A percentile compares a stretch with the other conserved stretches of the same genome.
Conservation (phyloP, 495 filamentous ascomycete genomes). For the Xylaria grammica region DNA sequence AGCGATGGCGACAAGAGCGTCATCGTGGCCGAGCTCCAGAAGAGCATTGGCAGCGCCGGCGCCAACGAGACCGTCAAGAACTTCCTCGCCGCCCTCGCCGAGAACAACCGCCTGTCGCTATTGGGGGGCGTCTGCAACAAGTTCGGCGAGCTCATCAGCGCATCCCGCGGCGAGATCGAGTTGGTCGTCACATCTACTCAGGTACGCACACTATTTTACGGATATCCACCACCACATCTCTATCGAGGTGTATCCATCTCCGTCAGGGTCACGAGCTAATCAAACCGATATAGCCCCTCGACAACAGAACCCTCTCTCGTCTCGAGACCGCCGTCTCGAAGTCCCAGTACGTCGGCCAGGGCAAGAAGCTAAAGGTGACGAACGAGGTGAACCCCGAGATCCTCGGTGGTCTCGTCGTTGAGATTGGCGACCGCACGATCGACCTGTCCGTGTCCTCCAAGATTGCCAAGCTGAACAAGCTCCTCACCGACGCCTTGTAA, state of each 20-base stretch:
- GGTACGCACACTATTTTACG: slow-evolving; percentile 56
- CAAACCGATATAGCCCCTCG: slow-evolving; percentile 71
- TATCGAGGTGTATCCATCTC: not conserved
- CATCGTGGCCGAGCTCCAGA: slow-evolving; percentile 83
- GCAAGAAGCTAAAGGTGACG: slow-evolving; percentile 96
- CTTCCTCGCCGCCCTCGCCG: slow-evolving; percentile 85
- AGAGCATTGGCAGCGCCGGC: slow-evolving; percentile 70
- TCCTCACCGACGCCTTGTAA: slow-evolving; percentile 94
- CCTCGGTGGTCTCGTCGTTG: slow-evolving; percentile 89
- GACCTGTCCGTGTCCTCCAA: slow-evolving; percentile 94
- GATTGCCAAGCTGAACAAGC: slow-evolving; percentile 98
- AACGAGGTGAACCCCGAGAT: slow-evolving; percentile 95
- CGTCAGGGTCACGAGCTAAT: slow-evolving; percentile 24
- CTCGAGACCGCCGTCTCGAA: slow-evolving; percentile 89
- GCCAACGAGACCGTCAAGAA: slow-evolving; percentile 88
- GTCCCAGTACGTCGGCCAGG: slow-evolving; percentile 83
- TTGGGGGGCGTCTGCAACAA: slow-evolving; percentile 84
- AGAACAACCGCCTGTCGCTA: slow-evolving; percentile 91
- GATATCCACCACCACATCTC: slow-evolving; percentile 1
- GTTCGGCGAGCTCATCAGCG: slow-evolving; percentile 85
- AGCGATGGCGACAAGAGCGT: slow-evolving; percentile 75
- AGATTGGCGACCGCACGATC: slow-evolving; percentile 97
- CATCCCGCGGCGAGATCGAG: slow-evolving; percentile 90
- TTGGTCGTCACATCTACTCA: slow-evolving; percentile 85
- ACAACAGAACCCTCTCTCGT: slow-evolving; percentile 79